Evolutionary conservation across 108 stramenopile genomes (phyloP).

Genomic region (Nitzschia sp.): DNA sequence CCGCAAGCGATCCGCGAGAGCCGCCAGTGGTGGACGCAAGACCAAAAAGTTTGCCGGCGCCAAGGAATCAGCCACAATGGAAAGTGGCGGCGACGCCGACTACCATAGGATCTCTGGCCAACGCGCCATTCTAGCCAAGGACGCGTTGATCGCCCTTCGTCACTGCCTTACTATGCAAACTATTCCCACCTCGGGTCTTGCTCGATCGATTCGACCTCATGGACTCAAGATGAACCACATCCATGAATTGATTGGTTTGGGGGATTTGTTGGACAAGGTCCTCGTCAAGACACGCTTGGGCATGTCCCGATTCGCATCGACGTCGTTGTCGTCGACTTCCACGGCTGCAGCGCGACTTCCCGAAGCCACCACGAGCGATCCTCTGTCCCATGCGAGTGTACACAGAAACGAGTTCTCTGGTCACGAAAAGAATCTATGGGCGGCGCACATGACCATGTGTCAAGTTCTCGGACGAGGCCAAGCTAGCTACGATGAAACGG

Average conservation of each 20-base stretch:
- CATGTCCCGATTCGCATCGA: background rate
- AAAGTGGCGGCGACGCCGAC: background rate
- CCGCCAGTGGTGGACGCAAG: constrained; percentile 7
- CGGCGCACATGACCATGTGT: constrained; percentile 39
- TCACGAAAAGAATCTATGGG: constrained; percentile 31
- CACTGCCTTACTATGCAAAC: constrained; percentile 14
- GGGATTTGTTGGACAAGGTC: constrained; percentile 22
- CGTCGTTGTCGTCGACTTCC: background rate
- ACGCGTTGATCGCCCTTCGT: constrained; percentile 27
- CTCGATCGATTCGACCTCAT: constrained; percentile 20
- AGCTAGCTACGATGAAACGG: constrained; percentile 1
- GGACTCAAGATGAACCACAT: background rate
- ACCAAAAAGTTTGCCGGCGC: background rate
- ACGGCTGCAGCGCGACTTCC: background rate
- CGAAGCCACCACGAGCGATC: background rate
- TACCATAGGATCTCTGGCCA: constrained; percentile 8
- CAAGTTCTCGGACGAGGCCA: constrained; percentile 41
- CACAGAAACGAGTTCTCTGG: constrained; percentile 7
- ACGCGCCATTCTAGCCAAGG: constrained; percentile 9
- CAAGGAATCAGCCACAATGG: background rate
- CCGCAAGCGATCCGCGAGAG: background rate
- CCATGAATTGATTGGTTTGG: constrained; percentile 16
- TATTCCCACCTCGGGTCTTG: constrained; percentile 6
- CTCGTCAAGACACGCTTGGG: constrained; percentile 2
- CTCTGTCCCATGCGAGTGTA: background rate